phyloP scores from a whole-genome alignment of 192 early-diverging fungal genomes.

The Spizellomyces sp. region DNA sequence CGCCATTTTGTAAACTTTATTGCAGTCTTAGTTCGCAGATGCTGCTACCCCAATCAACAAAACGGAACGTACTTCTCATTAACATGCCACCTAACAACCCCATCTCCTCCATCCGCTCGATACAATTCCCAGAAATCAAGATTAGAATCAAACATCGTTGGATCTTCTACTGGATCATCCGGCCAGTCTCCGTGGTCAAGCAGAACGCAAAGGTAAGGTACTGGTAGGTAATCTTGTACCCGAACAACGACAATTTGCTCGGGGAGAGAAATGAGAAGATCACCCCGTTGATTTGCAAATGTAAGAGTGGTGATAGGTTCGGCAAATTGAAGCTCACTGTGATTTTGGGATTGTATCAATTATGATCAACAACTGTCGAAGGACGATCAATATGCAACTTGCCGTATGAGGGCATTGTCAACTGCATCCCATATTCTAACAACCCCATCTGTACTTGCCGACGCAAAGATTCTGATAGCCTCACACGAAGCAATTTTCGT shows the following conservation, averaged over 20 bases:
- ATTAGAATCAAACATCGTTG: constrained; percentile 46
- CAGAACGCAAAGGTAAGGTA: constrained; percentile 32
- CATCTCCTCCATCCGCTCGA: constrained; percentile 20
- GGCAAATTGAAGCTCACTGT: constrained; percentile 57
- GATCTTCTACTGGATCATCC: constrained; percentile 49
- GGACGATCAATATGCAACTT: background rate
- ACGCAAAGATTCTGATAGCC: constrained; percentile 35
- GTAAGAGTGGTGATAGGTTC: constrained; percentile 36
- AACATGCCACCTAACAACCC: constrained; percentile 41
- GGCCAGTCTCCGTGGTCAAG: constrained; percentile 30
- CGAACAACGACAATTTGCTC: constrained; percentile 49
- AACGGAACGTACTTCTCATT: constrained; percentile 8
- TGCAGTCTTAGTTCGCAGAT: background rate
- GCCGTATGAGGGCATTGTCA: constrained; percentile 42
- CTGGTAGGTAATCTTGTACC: constrained; percentile 54
- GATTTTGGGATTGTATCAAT: background rate
- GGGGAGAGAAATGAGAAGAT: constrained; percentile 46
- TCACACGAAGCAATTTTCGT: constrained; percentile 30
- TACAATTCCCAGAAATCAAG: constrained; percentile 55
- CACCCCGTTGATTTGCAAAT: constrained; percentile 50
- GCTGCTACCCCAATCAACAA: background rate
- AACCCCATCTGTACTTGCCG: constrained; percentile 46
- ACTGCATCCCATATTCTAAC: constrained; percentile 54
- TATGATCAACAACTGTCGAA: background rate
- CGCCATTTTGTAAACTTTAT: background rate